Evolutionary conservation across 2,329 filamentous ascomycete species (phyloP).

Genomic region (Clarireedia paspali): DNA sequence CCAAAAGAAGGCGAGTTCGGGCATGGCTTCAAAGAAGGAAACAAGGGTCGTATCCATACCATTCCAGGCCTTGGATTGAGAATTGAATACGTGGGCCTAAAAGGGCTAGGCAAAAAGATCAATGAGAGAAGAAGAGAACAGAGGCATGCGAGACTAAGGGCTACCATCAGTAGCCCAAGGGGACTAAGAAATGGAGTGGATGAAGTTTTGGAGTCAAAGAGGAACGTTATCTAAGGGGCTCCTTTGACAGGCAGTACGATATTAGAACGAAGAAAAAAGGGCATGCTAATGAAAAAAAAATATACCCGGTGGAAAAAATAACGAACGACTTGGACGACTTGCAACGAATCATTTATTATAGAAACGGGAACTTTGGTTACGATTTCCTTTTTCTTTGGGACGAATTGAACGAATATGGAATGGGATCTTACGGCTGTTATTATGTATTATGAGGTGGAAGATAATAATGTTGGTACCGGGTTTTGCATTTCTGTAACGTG

Average conservation of each 20-base stretch:
- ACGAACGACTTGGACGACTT: no score
- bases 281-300: background rate
- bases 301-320: background rate
- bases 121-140: constrained; percentile 53
- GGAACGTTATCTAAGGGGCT: constrained; percentile 1
- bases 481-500: no score
- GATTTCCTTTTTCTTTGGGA: no score
- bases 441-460: no score
- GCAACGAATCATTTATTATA: constrained; percentile 11
- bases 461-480: no score
- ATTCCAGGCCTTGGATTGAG: constrained; percentile 34
- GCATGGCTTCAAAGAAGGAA: constrained; percentile 25
- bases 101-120: constrained; percentile 45
- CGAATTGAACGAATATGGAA: no score
- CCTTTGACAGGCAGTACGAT: no score
- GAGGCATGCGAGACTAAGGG: constrained; percentile 48
- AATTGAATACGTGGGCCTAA: constrained; percentile 41
- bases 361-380: constrained; percentile 19
- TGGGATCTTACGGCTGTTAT: no score
- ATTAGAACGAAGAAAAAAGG: background rate
- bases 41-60: constrained; percentile 22
- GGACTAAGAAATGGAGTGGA: constrained; percentile 29
- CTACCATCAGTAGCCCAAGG: constrained; percentile 52
- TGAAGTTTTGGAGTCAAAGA: constrained; percentile 22
- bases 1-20: constrained; percentile 19